Conservation (phyloP, 768 basidiomycete genomes). For the Lentinula edodes region DNA sequence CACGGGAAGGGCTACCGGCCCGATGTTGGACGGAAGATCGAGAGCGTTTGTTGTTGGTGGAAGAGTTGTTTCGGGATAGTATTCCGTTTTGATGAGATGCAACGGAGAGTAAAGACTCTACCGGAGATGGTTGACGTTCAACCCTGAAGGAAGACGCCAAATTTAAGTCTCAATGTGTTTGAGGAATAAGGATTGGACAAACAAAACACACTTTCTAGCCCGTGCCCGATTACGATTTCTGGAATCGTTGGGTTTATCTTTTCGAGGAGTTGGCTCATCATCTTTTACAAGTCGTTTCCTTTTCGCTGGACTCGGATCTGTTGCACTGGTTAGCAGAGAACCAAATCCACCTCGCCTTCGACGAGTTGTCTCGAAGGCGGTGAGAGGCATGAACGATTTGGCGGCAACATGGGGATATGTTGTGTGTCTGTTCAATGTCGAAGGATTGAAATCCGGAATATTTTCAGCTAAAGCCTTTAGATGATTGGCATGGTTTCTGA, state of each 20-base stretch:
- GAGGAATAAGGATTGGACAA: slow-evolving; percentile 1
- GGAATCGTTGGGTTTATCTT: slow-evolving; percentile 42
- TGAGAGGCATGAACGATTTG: slow-evolving; percentile 58
- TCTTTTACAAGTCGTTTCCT: slow-evolving; percentile 55
- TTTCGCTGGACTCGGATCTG: slow-evolving; percentile 62
- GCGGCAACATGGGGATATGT: slow-evolving; percentile 73
- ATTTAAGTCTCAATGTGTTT: not conserved
- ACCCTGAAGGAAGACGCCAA: slow-evolving; percentile 28
- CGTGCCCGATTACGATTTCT: slow-evolving; percentile 46
- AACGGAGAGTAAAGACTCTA: slow-evolving; percentile 69
- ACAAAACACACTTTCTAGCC: slow-evolving; percentile 50
- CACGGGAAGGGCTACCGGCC: slow-evolving; percentile 32
- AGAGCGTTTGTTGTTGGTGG: slow-evolving; percentile 37
- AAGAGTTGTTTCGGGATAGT: slow-evolving; percentile 16
- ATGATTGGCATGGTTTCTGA: slow-evolving; percentile 60
- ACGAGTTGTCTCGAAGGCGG: slow-evolving; percentile 58
- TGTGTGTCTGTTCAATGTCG: slow-evolving; percentile 55
- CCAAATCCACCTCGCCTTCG: slow-evolving; percentile 53
- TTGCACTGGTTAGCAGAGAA: slow-evolving; percentile 45
- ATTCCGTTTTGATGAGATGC: slow-evolving; percentile 46
- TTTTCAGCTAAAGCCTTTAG: slow-evolving; percentile 56
- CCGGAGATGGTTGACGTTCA: slow-evolving; percentile 64
- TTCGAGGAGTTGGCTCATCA: slow-evolving; percentile 67
- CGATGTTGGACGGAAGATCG: slow-evolving; percentile 33
- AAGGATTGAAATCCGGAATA: slow-evolving; percentile 58